phyloP scores from a whole-genome alignment of 2,329 filamentous ascomycete species.

The Byssothecium circinans region DNA sequence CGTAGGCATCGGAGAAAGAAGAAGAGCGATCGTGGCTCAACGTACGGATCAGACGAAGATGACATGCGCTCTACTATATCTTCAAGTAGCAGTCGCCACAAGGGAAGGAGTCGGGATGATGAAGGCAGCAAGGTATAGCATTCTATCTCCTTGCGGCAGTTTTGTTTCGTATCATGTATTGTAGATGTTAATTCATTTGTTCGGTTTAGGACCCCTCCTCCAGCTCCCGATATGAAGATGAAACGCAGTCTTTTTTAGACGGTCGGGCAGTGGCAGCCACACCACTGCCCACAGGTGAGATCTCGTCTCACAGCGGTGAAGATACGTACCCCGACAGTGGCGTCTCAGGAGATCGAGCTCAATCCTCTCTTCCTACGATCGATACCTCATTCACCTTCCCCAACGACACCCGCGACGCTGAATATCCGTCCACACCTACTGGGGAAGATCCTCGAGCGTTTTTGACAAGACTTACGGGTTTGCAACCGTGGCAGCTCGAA shows the following conservation, averaged over 20 bases:
- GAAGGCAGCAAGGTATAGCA: slow-evolving; percentile 44
- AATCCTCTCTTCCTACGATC: slow-evolving; percentile 30
- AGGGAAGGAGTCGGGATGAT: slow-evolving; percentile 44
- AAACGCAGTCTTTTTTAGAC: slow-evolving; percentile 64
- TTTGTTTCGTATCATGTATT: slow-evolving; percentile 19
- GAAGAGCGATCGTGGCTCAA: slow-evolving; percentile 44
- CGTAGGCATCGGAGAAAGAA: slow-evolving; percentile 51
- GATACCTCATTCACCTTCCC: slow-evolving; percentile 27
- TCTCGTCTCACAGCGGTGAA: slow-evolving; percentile 18
- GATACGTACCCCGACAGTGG: slow-evolving; percentile 26
- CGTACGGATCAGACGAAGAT: slow-evolving; percentile 44
- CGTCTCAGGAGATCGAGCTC: slow-evolving; percentile 38
- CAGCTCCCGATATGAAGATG: slow-evolving; percentile 38
- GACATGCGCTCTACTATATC: slow-evolving; percentile 33
- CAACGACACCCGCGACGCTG: slow-evolving; percentile 16
- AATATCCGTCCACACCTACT: slow-evolving; percentile 34
- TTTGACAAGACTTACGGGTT: slow-evolving; percentile 38
- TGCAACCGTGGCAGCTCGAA: slow-evolving; percentile 39
- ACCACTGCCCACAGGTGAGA: slow-evolving; percentile 50
- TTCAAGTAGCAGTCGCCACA: slow-evolving; percentile 43
- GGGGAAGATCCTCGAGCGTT: slow-evolving; percentile 38
- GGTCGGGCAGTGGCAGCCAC: slow-evolving; percentile 60
- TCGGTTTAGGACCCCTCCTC: slow-evolving; percentile 34
- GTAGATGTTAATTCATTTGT: slow-evolving; percentile 14
- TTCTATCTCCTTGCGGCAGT: slow-evolving; percentile 33